A percentile compares a stretch with the other conserved stretches of the same genome.
phyloP scores from a whole-genome alignment of 208 protist species.

The Trichomonas tenax region DNA sequence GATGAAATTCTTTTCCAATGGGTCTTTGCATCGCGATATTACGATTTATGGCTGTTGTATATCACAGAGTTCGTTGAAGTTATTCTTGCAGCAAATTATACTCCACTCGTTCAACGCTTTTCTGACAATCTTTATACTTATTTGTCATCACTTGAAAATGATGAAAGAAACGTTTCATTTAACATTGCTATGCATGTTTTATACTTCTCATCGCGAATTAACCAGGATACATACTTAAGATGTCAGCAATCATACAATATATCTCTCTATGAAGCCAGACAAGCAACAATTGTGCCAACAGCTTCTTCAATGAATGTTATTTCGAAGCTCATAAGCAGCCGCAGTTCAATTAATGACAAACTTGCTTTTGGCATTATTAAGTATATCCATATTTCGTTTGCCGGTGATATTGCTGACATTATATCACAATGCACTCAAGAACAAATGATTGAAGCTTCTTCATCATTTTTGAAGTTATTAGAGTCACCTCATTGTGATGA shows the following conservation, averaged over 20 bases:
- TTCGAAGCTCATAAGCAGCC: neutral
- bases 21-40: neutral
- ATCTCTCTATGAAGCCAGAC: neutral
- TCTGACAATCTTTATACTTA: neutral
- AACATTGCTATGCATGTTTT: neutral
- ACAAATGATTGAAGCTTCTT: neutral
- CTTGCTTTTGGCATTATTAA: neutral
- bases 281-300: no score
- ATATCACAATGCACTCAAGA: neutral
- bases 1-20: neutral
- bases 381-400: neutral
- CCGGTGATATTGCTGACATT: neutral
- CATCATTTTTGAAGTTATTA: neutral
- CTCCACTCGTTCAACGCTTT: neutral
- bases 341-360: neutral
- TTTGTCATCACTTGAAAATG: neutral
- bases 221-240: neutral
- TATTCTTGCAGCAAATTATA: neutral
- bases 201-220: neutral
- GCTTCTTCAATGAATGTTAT: neutral
- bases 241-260: neutral
- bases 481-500: neutral
- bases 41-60: neutral
- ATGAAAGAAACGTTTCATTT: neutral
- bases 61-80: neutral